These are phyloP conservation scores for Aspergillus transmontanensis DNA, from an alignment of 2,329 filamentous ascomycete species.

Conservation along the genomic window DNA sequence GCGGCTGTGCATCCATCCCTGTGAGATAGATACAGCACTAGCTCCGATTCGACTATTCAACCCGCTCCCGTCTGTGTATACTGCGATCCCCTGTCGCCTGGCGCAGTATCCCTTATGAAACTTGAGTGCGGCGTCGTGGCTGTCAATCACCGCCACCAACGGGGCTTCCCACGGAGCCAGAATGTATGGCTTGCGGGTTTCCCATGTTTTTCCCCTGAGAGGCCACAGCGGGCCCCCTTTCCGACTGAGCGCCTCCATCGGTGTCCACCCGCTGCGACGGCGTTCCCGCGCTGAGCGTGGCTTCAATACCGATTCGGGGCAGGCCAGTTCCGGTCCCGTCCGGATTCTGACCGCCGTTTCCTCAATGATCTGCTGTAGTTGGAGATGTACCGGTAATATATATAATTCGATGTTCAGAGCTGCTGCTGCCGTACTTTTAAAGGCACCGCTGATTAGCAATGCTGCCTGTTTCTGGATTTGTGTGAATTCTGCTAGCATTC, in stretches of 20 bases:
- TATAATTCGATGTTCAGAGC: background rate
- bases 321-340: constrained; percentile 2
- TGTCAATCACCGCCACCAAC: background rate
- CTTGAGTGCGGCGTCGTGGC: no score
- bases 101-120: no score
- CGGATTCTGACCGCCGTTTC: constrained; percentile 13
- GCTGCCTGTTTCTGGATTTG: no score
- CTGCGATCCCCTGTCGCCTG: no score
- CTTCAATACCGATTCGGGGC: background rate
- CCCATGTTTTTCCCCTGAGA: fast-evolving
- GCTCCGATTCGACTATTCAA: no score
- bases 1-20: fast-evolving
- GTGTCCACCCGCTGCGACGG: background rate
- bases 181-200: background rate
- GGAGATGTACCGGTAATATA: constrained; percentile 11
- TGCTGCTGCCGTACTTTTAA: no score
- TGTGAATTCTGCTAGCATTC: no score
- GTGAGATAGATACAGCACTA: no score
- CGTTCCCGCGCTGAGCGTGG: fast-evolving
- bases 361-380: constrained; percentile 13
- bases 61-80: no score
- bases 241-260: background rate
- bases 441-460: no score
- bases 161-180: background rate
- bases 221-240: no score